phyloP scores from a whole-genome alignment of 352 stramenopile genomes.

The Phytophthora hibernalis region DNA sequence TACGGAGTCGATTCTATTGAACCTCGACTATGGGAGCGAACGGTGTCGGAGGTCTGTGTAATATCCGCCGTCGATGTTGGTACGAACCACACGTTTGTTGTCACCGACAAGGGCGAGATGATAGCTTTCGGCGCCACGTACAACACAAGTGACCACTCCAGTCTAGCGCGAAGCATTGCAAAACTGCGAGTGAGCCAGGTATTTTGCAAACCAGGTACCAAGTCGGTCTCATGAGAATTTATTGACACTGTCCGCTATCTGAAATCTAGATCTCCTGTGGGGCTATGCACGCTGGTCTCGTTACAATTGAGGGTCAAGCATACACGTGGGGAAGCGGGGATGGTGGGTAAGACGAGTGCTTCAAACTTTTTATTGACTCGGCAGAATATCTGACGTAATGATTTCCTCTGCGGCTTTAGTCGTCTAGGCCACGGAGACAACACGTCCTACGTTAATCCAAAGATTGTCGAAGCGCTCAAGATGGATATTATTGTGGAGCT shows the following conservation, averaged over 20 bases:
- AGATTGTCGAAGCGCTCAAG: constrained; percentile 74
- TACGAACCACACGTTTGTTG: constrained; percentile 76
- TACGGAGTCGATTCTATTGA: constrained; percentile 70
- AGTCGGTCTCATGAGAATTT: background rate
- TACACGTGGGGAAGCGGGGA: constrained; percentile 89
- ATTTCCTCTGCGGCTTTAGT: too few relatives aligned
- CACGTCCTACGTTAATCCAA: constrained; percentile 74
- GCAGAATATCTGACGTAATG: background rate
- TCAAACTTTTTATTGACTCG: background rate
- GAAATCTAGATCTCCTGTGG: constrained; percentile 73
- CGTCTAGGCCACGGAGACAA: constrained; percentile 79
- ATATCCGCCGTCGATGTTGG: constrained; percentile 65
- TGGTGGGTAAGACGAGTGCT: constrained; percentile 60
- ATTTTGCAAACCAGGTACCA: background rate
- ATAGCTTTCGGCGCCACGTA: constrained; percentile 77
- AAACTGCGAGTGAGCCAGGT: constrained; percentile 75
- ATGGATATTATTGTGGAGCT: constrained; percentile 84
- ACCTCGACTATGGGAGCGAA: constrained; percentile 74
- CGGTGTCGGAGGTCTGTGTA: constrained; percentile 62
- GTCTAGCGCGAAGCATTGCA: constrained; percentile 54
- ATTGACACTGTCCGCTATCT: background rate
- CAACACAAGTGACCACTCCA: constrained; percentile 66
- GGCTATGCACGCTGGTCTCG: constrained; percentile 75
- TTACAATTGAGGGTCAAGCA: constrained; percentile 74
- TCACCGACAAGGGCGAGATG: constrained; percentile 60